Base-by-base conservation (phyloP, 305 asterid species). In the Ajuga reptans region DNA sequence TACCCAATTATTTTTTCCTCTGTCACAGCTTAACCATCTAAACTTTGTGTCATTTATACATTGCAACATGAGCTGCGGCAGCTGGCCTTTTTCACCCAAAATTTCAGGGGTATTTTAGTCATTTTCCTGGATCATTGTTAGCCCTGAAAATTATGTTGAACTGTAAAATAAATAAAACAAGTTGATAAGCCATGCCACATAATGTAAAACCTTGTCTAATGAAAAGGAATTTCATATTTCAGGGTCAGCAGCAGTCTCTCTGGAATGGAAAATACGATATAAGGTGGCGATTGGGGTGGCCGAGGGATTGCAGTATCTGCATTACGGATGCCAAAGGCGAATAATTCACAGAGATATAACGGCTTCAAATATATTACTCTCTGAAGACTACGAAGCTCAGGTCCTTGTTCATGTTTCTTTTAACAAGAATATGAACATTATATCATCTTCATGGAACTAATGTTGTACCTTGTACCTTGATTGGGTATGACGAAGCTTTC, bases 301-400 rank as follows among this genome's bases (percentile, higher is more conserved):
- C 4, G 89, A 91, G 80, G 99, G 99, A 12, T 71, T 94, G 81
- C 78, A 87, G 41, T 94, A 94, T 79, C 89, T 94, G 75, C 98
- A 94, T 73, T 85, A 47, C 47, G 77, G 78, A 18, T 86, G 96
- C 75, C 92, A 82, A 64, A 84, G 88, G 78, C 89, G 97, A 36
- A 85, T 91, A 58, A 84, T 92, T 78, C 98, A 92, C 66, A 77
- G 98, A 82, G 98, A 92, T 66, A 92, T 90, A 64, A 92, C 97
- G 0, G 97, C 98, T 52, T 90, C 98, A 36, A 92, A 92, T 77
- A 90, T 92, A 59, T 71, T 92, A 29, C 81, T 92, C 68, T 83
- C 96, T 4, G 85, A 88, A 62, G 87, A 90, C 78, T 90, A 83
- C 18, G 89, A 92, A 69, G 95, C 98, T 65, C 93, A 88, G 98